Base-by-base conservation (phyloP, 2,329 filamentous ascomycete species). In the Sarocladium strictum region DNA sequence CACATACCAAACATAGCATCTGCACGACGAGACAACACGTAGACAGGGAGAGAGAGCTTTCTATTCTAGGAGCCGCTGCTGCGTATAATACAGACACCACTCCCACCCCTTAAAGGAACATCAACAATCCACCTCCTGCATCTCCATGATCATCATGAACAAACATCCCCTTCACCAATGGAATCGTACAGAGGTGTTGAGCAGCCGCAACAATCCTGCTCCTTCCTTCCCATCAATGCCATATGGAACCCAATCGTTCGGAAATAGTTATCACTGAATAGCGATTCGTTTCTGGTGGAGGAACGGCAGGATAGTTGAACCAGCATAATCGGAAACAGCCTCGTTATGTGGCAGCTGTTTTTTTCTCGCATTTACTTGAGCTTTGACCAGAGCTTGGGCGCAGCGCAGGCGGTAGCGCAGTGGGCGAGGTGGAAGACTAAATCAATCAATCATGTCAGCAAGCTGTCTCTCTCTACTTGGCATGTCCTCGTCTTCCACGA, bases 371-470 rank as follows among this genome's bases (percentile, higher is more conserved):
- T 76, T 82, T 96, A 97, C 83, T 93, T 95, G 72, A 97, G 88
- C 75, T 85, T 78, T 62, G 86, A 83, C 84, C 90, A 99, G 67
- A 99, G 87, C 86, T 96, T 97, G 67, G 93, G 92, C 54, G 94
- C 94, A 60, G 94, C 93, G 72, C 94, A 99, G 71, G 87, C 79
- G 67, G 84, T 89, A 60, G 93, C 90, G 79, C 94, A 99, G 82
- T 97, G 94, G 66, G 89, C 86, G 66, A 99, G 89, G 77, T 99
- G 93, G 88, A 99, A 99, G 81, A 97, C 93, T 97, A 64, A n/a
- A 53, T 23, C 12, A 29, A 9, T 53, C 26, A 47, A 50, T 33
- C 24, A n/a, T n/a, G 45, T 32, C 45, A 27, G 45, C 23, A 12
- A 23, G 32, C n/a, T n/a, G n/a, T n/a, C n/a, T n/a, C n/a, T n/a